These are phyloP conservation scores for Melampsora abietis-canadensis DNA, from an alignment of 1,284 basidiomycete species.

Conservation along the genomic window DNA sequence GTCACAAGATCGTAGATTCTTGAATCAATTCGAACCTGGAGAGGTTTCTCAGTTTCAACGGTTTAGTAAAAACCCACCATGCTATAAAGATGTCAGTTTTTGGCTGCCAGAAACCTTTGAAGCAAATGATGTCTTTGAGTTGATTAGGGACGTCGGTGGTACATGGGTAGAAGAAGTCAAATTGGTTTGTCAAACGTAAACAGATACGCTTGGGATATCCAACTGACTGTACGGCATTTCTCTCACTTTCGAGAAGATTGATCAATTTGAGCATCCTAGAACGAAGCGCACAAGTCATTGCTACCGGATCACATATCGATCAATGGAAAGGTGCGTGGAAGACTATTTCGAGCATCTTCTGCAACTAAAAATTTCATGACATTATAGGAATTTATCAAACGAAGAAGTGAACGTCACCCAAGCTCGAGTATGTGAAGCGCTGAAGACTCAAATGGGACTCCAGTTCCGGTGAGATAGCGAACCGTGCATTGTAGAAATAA, in stretches of 20 bases:
- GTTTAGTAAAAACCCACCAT: constrained; percentile 38
- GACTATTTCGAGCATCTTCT: constrained; percentile 7
- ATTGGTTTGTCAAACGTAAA: constrained; percentile 54
- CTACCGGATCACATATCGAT: constrained; percentile 89
- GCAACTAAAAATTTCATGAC: neutral
- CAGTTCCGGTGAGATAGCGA: constrained; percentile 51
- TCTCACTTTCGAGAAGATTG: constrained; percentile 58
- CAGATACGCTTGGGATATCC: neutral
- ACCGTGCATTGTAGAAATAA: no score
- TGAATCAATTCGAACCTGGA: constrained; percentile 76
- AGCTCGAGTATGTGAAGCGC: constrained; percentile 54
- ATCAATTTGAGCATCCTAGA: constrained; percentile 87
- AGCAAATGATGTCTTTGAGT: constrained; percentile 95
- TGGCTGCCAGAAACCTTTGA: constrained; percentile 61
- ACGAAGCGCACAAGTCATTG: constrained; percentile 74
- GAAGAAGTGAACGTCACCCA: constrained; percentile 83
- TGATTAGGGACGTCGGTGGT: constrained; percentile 84
- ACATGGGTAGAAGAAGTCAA: constrained; percentile 88
- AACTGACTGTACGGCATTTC: neutral
- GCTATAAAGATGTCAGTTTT: constrained; percentile 41
- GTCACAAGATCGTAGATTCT: constrained; percentile 83
- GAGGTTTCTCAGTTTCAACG: constrained; percentile 61
- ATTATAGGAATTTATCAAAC: constrained; percentile 72
- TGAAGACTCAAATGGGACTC: constrained; percentile 56
- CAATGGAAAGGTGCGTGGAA: constrained; percentile 77